Base-by-base conservation (phyloP, 352 stramenopile genomes). In the Globisporangium canariense region DNA sequence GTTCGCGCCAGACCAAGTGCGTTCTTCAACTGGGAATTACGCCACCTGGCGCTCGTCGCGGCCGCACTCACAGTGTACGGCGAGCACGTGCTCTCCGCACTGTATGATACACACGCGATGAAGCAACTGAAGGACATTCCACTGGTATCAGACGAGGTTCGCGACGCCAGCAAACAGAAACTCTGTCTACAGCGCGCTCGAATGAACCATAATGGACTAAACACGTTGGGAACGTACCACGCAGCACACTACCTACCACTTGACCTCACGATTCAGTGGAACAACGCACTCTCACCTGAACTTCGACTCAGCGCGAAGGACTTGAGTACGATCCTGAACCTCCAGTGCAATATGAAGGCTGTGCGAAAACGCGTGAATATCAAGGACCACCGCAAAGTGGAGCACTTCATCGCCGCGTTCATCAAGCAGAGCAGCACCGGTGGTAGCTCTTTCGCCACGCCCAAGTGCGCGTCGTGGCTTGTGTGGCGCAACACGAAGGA, bases 201-300 rank as follows among this genome's bases (percentile, higher is more conserved):
- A 30, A 18, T 34, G 30, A 43, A 13, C 6, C 51, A n/a, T 30
- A 41, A 14, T 28, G 13, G 40, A 43, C 7, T 34, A 18, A 16
- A 8, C 51, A n/a, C 7, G 20, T 43, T 6, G 18, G 41, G 36
- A 16, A 36, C 16, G 11, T 62, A 30, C 20, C 59, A 65, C 49
- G 59, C 59, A 22, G 59, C 59, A 0, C 59, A 65, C 18, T 65
- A 65, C 59, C 25, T 65, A 22, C 38, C 59, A 11, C 40, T 65
- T 2, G 59, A 65, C 49, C 36, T 65, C 36, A 49, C 59, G 28
- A 65, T 65, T 18, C 59, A 59, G 59, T 65, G 59, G 59, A 65
- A 65, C 49, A 65, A 65, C 49, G 11, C 36, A 6, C 49, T 65
- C 3, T 14, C 10, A 4, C n/a, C 28, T 10, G 36, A 40, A 1